These are phyloP conservation scores for Pseudocercospora macadamiae DNA, from an alignment of 2,329 filamentous ascomycete species.

Conservation along the genomic window DNA sequence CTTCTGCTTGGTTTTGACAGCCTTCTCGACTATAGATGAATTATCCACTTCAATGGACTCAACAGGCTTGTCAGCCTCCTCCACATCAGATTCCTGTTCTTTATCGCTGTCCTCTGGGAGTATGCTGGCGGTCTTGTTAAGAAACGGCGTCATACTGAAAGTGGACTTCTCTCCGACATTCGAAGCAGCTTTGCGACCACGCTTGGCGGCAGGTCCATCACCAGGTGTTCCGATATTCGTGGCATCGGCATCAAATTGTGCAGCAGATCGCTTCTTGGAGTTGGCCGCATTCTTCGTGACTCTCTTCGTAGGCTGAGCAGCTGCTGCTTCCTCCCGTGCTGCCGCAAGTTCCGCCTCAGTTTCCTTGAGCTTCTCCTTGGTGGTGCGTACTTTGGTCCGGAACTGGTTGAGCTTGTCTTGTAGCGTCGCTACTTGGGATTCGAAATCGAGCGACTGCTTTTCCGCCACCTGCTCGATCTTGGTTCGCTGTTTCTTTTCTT, in stretches of 20 bases:
- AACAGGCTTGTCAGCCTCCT: slow-evolving; percentile 28
- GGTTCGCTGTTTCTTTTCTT: slow-evolving; percentile 56
- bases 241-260: slow-evolving; percentile 50
- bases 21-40: slow-evolving; percentile 30
- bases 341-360: slow-evolving; percentile 55
- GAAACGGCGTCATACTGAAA: slow-evolving; percentile 92
- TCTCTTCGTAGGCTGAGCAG: slow-evolving; percentile 42
- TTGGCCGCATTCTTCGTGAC: slow-evolving; percentile 36
- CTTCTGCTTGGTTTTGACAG: slow-evolving; percentile 36
- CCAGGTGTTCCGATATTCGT: slow-evolving; percentile 54
- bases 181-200: slow-evolving; percentile 50
- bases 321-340: slow-evolving; percentile 41
- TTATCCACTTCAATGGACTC: slow-evolving; percentile 32
- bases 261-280: slow-evolving; percentile 46
- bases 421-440: slow-evolving; percentile 64
- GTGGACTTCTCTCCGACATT: slow-evolving; percentile 81
- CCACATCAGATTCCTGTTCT: slow-evolving; percentile 28
- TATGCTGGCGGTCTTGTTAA: slow-evolving; percentile 72
- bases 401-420: slow-evolving; percentile 72
- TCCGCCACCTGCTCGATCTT: slow-evolving; percentile 57
- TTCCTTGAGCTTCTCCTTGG: slow-evolving; percentile 74
- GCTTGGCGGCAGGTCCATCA: slow-evolving; percentile 50
- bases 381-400: slow-evolving; percentile 68
- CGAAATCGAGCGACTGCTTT: slow-evolving; percentile 62
- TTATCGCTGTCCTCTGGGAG: slow-evolving; percentile 44